These are phyloP conservation scores for Biscutella laevigata DNA, from an alignment of 441 rosid species.

Conservation along the genomic window DNA sequence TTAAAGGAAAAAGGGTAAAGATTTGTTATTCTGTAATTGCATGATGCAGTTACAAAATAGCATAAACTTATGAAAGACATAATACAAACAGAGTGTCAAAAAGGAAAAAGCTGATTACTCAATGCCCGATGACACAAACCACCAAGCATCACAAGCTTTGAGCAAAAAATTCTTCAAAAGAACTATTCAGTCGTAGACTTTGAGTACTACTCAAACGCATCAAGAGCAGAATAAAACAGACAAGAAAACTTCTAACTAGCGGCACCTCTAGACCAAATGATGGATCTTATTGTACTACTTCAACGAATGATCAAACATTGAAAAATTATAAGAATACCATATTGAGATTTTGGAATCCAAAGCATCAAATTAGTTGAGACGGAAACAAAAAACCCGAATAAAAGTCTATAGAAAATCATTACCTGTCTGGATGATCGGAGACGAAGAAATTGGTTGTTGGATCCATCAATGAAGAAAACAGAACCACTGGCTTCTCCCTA, in stretches of 20 bases:
- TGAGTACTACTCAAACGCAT: neutral
- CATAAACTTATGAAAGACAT: neutral
- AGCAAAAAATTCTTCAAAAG: neutral
- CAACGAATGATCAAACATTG: too few species aligned
- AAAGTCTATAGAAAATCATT: too few species aligned
- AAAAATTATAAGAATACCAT: too few species aligned
- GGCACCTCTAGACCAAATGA: slow-evolving; percentile 3
- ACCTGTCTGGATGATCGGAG: slow-evolving; percentile 25
- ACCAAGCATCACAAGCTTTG: too few species aligned
- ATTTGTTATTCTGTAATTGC: neutral
- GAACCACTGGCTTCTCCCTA: slow-evolving; percentile 61
- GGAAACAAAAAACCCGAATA: too few species aligned
- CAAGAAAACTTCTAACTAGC: neutral
- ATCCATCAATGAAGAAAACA: slow-evolving; percentile 67
- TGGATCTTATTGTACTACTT: neutral
- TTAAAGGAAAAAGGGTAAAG: neutral
- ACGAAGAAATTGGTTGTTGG: slow-evolving; percentile 49
- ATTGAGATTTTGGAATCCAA: too few species aligned
- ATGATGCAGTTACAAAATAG: neutral
- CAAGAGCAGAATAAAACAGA: neutral
- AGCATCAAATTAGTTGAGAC: too few species aligned
- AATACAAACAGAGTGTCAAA: neutral
- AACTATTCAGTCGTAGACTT: slow-evolving; percentile 1
- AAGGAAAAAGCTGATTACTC: neutral
- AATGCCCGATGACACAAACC: neutral